Conservation (phyloP, 768 basidiomycete species). For the Boletus patriciae region DNA sequence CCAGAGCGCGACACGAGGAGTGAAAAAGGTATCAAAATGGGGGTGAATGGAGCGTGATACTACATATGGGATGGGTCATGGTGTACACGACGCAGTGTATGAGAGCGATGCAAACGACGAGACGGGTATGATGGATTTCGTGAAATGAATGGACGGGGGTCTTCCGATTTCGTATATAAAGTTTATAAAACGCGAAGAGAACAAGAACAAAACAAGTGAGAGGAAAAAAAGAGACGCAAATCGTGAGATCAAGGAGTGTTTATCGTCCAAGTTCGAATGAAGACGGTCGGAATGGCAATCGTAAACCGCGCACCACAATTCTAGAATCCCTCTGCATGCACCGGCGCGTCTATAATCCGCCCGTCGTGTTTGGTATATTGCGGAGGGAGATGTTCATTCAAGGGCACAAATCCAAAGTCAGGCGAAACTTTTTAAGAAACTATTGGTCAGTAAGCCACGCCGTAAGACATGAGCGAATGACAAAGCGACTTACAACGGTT, state of each 20-base stretch:
- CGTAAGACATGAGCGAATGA: conserved; percentile 30
- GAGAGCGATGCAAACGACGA: conserved; percentile 40
- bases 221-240: conserved; percentile 32
- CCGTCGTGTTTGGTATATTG: conserved; percentile 58
- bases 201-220: conserved; percentile 24
- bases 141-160: conserved; percentile 36
- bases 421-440: conserved; percentile 63
- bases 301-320: conserved; percentile 28
- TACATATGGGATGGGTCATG: conserved; percentile 38
- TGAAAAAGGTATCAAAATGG: conserved; percentile 36
- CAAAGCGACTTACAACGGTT: conserved; percentile 71
- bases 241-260: conserved; percentile 34
- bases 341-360: conserved; percentile 45
- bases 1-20: conserved; percentile 17
- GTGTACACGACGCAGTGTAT: conserved; percentile 39
- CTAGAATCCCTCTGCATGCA: conserved; percentile 30
- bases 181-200: conserved; percentile 30
- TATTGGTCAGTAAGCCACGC: conserved; percentile 48
- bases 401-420: conserved; percentile 80
- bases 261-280: conserved; percentile 35
- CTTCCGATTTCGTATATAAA: conserved; percentile 37
- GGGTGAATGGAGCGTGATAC: conserved; percentile 36
- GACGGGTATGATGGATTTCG: conserved; percentile 35
- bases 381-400: conserved; percentile 73
- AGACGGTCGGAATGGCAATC: conserved; percentile 32